These are phyloP conservation scores for Fraxinus nigra DNA, from an alignment of 305 asterid genomes.

Conservation along the genomic window DNA sequence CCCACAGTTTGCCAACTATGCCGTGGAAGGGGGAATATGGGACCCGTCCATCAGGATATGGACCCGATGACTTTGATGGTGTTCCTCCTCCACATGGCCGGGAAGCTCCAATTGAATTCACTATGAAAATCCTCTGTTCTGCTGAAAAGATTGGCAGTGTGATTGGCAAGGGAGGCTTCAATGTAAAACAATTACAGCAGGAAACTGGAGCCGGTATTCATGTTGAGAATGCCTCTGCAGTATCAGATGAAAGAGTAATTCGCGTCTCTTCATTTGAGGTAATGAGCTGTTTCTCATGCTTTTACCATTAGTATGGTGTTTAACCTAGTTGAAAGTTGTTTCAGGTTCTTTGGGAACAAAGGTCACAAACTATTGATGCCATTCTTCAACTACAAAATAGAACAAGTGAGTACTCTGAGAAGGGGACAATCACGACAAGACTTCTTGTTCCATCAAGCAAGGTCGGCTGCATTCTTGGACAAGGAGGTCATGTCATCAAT, in stretches of 20 bases:
- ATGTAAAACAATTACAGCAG: slow-evolving; percentile 65
- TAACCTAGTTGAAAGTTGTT: slow-evolving; percentile 35
- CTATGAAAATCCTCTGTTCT: slow-evolving; percentile 67
- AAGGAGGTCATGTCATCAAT: slow-evolving; percentile 78
- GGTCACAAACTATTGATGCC: slow-evolving; percentile 71
- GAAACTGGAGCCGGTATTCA: slow-evolving; percentile 72
- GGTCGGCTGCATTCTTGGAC: slow-evolving; percentile 88
- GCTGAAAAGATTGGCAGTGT: slow-evolving; percentile 77
- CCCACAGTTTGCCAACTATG: slow-evolving; percentile 39
- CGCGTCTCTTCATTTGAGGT: slow-evolving; percentile 72
- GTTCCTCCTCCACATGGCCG: slow-evolving; percentile 45
- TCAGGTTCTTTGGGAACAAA: slow-evolving; percentile 60
- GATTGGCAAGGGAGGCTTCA: slow-evolving; percentile 80
- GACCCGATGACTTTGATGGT: slow-evolving; percentile 49
- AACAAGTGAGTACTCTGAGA: slow-evolving; percentile 59
- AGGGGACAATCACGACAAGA: slow-evolving; percentile 65
- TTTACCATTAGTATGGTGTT: slow-evolving; percentile 19
- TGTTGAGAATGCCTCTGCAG: slow-evolving; percentile 51
- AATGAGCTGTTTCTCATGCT: slow-evolving; percentile 23
- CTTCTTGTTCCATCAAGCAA: slow-evolving; percentile 78
- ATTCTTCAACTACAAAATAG: slow-evolving; percentile 72
- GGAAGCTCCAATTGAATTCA: slow-evolving; percentile 59
- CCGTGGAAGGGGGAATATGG: slow-evolving; percentile 48
- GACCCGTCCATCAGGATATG: slow-evolving; percentile 43
- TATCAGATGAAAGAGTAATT: slow-evolving; percentile 70